A percentile compares a stretch with the other conserved stretches of the same genome.
These are phyloP conservation scores for Colletotrichum sp. DNA, from an alignment of 2,329 filamentous ascomycete genomes.

Conservation along the genomic window DNA sequence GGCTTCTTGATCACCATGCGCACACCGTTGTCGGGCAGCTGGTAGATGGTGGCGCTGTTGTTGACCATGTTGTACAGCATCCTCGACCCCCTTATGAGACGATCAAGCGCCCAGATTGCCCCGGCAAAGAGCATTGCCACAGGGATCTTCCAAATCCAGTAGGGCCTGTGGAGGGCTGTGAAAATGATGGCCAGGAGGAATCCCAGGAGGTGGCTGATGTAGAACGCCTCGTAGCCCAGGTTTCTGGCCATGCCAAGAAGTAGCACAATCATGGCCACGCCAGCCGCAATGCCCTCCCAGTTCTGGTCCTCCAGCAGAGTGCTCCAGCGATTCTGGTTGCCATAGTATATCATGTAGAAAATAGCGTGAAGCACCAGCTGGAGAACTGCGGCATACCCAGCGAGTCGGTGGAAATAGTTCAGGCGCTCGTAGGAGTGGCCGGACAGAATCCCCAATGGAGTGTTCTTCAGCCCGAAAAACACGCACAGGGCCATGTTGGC, in stretches of 20 bases:
- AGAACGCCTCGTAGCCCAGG: constrained; percentile 53
- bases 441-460: constrained; percentile 44
- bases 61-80: constrained; percentile 38
- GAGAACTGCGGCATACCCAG: constrained; percentile 46
- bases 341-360: constrained; percentile 36
- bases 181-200: constrained; percentile 45
- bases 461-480: constrained; percentile 53
- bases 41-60: constrained; percentile 44
- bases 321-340: constrained; percentile 18
- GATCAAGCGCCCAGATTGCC: constrained; percentile 48
- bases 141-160: constrained; percentile 38
- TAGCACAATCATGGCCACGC: constrained; percentile 41
- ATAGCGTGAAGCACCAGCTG: constrained; percentile 40
- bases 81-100: constrained; percentile 38
- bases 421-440: constrained; percentile 49
- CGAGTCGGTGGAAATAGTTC: constrained; percentile 50
- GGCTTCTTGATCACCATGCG: constrained; percentile 50
- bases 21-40: constrained; percentile 49
- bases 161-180: constrained; percentile 48
- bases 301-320: constrained; percentile 32
- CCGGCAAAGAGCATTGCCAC: constrained; percentile 42
- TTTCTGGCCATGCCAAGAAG: constrained; percentile 36
- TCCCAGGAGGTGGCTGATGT: constrained; percentile 45
- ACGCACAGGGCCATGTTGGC: constrained; percentile 45
- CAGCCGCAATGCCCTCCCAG: constrained; percentile 40